These are phyloP conservation scores for Talaromyces rugulosus DNA, from an alignment of 2,329 filamentous ascomycete species.

Conservation along the genomic window DNA sequence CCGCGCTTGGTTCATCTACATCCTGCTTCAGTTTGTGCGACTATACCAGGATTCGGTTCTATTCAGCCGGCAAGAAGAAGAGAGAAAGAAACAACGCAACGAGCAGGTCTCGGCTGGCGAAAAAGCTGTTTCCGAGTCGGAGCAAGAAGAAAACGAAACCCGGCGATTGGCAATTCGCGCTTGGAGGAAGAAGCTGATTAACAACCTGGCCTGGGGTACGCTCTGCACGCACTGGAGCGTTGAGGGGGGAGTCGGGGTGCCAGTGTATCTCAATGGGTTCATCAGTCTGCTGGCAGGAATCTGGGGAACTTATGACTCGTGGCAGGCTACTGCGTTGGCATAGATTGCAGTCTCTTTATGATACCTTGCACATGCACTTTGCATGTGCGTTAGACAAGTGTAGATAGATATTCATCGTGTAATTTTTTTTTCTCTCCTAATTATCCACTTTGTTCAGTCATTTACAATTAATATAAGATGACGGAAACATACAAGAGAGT, in stretches of 20 bases:
- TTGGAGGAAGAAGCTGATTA: slow-evolving; percentile 60
- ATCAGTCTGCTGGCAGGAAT: slow-evolving; percentile 52
- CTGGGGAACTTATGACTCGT: slow-evolving; percentile 42
- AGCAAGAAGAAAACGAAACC: slow-evolving; percentile 27
- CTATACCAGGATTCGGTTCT: slow-evolving; percentile 48
- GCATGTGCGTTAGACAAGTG: neutral
- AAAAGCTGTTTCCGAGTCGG: slow-evolving; percentile 2
- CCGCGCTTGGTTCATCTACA: slow-evolving; percentile 75
- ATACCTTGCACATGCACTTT: neutral
- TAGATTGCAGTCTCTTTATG: neutral
- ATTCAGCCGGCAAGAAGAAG: slow-evolving; percentile 26
- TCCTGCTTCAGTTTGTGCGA: slow-evolving; percentile 69
- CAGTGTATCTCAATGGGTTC: slow-evolving; percentile 55
- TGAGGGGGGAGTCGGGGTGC: slow-evolving; percentile 58
- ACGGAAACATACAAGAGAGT: too few species aligned
- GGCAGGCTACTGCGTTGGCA: slow-evolving; percentile 37
- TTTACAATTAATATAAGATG: too few species aligned
- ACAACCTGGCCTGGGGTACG: slow-evolving; percentile 73
- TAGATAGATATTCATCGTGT: neutral
- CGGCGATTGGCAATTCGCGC: slow-evolving; percentile 42
- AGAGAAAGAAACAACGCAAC: slow-evolving; percentile 19
- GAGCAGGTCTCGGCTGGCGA: slow-evolving; percentile 18
- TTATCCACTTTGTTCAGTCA: too few species aligned
- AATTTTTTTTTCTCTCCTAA: too few species aligned
- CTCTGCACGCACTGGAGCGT: slow-evolving; percentile 80